A percentile compares a stretch with the other conserved stretches of the same genome.
Conservation (phyloP, 1,284 basidiomycete species). For the Mycosarcoma maydis region DNA sequence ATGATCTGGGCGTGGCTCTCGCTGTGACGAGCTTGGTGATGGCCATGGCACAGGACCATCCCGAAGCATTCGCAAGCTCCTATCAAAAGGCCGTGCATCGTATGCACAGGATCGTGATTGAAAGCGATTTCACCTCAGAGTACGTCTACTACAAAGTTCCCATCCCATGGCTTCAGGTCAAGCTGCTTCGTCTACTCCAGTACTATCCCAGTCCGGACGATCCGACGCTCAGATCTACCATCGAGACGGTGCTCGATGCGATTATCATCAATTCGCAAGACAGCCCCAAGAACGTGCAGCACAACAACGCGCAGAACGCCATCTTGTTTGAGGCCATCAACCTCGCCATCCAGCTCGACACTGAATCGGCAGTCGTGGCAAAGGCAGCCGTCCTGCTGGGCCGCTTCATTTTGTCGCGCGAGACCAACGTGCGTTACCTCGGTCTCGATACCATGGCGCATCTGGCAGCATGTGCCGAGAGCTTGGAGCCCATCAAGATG, state of each 20-base stretch:
- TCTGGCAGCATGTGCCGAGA: constrained; percentile 85
- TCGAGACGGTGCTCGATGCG: constrained; percentile 86
- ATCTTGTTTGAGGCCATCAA: constrained; percentile 98
- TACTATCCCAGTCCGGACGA: constrained; percentile 96
- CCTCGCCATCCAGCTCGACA: constrained; percentile 94
- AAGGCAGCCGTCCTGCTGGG: constrained; percentile 92
- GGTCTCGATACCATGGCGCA: constrained; percentile 98
- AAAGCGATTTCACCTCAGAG: constrained; percentile 82
- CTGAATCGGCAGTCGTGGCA: constrained; percentile 85
- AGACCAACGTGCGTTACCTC: constrained; percentile 97
- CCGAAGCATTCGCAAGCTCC: constrained; percentile 87
- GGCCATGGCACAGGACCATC: constrained; percentile 90
- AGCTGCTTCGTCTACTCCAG: constrained; percentile 89
- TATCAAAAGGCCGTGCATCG: constrained; percentile 94
- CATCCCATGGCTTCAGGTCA: constrained; percentile 97
- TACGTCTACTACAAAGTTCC: constrained; percentile 98
- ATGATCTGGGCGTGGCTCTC: constrained; percentile 87
- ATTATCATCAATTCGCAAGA: constrained; percentile 95
- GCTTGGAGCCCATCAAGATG: constrained; percentile 89
- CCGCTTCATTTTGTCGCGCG: constrained; percentile 93
- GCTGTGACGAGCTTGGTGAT: constrained; percentile 94
- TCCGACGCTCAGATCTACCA: constrained; percentile 77
- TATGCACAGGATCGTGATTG: constrained; percentile 84
- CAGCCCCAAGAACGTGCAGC: constrained; percentile 92
- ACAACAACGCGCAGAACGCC: constrained; percentile 97